Evolutionary conservation across 164 flowering plant genomes (phyloP).

Genomic region (Cinnamomum micranthum): DNA sequence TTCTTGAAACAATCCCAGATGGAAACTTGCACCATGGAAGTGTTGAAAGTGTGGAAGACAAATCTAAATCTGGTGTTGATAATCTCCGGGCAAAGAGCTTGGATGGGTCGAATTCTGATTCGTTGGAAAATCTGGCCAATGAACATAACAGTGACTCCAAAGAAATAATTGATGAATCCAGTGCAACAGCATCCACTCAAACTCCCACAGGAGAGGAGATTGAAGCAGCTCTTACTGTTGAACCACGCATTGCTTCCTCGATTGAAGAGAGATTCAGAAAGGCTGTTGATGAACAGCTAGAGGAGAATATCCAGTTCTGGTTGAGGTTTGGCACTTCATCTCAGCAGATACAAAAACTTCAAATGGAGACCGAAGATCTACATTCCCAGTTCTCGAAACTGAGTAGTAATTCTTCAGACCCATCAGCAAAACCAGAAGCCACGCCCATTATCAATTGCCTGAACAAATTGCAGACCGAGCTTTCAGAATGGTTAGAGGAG

Average conservation of each 20-base stretch:
- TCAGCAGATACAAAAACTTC: slow-evolving; percentile 62
- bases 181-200: not conserved
- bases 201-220: slow-evolving; percentile 7
- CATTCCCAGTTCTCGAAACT: slow-evolving; percentile 35
- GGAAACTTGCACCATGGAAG: not conserved
- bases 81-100: not conserved
- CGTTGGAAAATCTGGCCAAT: not conserved
- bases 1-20: slow-evolving; percentile 10
- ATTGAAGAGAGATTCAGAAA: slow-evolving; percentile 50
- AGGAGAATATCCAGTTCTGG: slow-evolving; percentile 75
- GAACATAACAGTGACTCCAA: slow-evolving; percentile 14
- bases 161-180: slow-evolving; percentile 7
- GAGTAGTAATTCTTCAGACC: slow-evolving; percentile 5
- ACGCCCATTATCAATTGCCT: slow-evolving; percentile 50
- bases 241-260: slow-evolving; percentile 14
- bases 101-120: not conserved
- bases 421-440: slow-evolving; percentile 26
- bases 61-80: not conserved
- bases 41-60: not conserved
- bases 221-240: slow-evolving; percentile 13
- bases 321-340: slow-evolving; percentile 63
- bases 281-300: slow-evolving; percentile 52
- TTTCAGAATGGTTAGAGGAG: slow-evolving; percentile 60
- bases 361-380: slow-evolving; percentile 47
- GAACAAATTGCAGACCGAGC: slow-evolving; percentile 56